Evolutionary conservation across 495 filamentous ascomycete species (phyloP), one percentile per base, ranked within the genome.

Genomic region (Penicillium chermesinum): DNA sequence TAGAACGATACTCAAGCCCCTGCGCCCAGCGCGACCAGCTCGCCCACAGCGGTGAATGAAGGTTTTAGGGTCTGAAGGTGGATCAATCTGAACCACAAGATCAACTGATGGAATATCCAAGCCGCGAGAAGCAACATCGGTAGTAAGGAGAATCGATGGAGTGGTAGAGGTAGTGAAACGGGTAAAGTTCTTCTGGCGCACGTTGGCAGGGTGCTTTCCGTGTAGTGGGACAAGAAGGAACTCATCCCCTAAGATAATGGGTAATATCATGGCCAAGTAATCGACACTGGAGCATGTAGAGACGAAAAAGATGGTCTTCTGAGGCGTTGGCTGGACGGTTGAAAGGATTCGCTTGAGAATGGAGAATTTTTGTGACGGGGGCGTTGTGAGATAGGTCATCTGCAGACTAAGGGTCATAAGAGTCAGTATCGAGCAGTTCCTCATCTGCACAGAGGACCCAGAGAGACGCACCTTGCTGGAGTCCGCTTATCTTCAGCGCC

Each of bases 281-380:
- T 96, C 93, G 17, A 97, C 94, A n/a, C 85, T 86, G 18, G 88
- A 88, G 58, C 94, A 96, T 32, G 89, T 96, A 14, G 91, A 93
- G 27, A 97, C 79, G 64, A 95, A 98, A 57, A 95, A 74, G 46
- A 98, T 97, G n/a, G 83, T 81, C 59, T 91, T 78, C 49, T 86
- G 82, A 0, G 90, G 89, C 4, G 77, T 78, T 0, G 85, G 84
- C 19, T 86, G 70, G 14, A 93, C 61, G 3, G 77, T 74, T 18
- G 77, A 72, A 7, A 97, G 77, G 8, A 98, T 73, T 22, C 81
- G 79, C 35, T 79, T 76, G 4, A 95, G 66, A 7, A 86, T 76
- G 14, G 87, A 81, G 17, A 94, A 70, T 61, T 94, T 95, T 42
- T 89, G 81, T 18, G 76, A 80, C 1, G 90, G 79, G 5, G 86